Evolutionary conservation across 75 land plant species (phyloP), one percentile per base, ranked within the genome.

Genomic region (Pinus taeda): DNA sequence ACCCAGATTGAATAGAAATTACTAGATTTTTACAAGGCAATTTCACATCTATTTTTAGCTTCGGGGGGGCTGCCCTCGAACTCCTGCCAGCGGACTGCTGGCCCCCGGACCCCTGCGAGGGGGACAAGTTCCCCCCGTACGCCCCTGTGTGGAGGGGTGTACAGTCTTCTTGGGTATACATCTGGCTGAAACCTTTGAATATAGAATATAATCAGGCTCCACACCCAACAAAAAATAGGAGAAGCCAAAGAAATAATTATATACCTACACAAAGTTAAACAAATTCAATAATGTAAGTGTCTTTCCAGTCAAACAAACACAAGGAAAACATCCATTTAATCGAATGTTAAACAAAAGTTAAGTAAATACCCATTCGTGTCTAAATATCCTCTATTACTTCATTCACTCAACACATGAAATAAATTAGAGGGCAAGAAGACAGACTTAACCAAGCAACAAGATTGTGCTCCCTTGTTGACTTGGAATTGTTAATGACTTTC

Each of bases 391-490:
- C 2, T 2, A 17, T 1, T 8, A 36, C 20, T 66, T 66, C 17
- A 2, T 20, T 85, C 87, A 42, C 6, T 4, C 45, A 42, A 42
- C 0, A 6, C 45, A 42, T 42, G 45, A 59, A 59, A 59, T 3
- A 59, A 59, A 18, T n/a, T 59, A 59, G 0, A 59, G 9, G 61
- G 61, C 0, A 8, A 59, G n/a, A 11, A 17, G n/a, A 18, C 36
- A 79, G 18, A 59, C 61, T 0, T 73, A 86, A 85, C 88, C 88
- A 86, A 15, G 88, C 85, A 21, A 86, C 86, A 63, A n/a, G 82
- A 60, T 86, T 86, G 62, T 83, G 85, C 69, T 86, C 88, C 60
- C 85, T 86, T 59, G 85, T 72, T 12, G 82, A 80, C 61, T 82
- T 76, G 24, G 74, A 37, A 62, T 86, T 86, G 71, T 86, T 85